Conservation (phyloP, 2,329 filamentous ascomycete species). For the Aspergillus quadrilineatus region DNA sequence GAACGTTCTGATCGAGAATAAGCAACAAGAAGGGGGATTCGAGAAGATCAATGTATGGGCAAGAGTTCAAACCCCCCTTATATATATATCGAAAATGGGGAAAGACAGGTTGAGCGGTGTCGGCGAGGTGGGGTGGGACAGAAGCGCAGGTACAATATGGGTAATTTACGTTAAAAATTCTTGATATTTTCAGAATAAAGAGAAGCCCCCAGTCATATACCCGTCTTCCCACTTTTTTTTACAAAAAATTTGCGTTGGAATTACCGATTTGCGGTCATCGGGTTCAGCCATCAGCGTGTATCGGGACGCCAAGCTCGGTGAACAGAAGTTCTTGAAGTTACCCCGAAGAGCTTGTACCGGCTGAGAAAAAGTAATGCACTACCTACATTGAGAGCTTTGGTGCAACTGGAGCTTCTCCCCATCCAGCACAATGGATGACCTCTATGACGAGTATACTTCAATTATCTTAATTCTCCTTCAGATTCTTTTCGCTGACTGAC, state of each 20-base stretch:
- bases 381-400: slow-evolving; percentile 12
- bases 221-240: neutral
- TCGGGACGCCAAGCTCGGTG: slow-evolving; percentile 13
- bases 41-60: neutral
- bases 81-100: slow-evolving; percentile 9
- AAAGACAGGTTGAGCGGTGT: slow-evolving; percentile 2
- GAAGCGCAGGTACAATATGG: neutral
- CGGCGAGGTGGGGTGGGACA: slow-evolving; percentile 5
- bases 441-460: slow-evolving; percentile 80
- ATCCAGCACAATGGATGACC: slow-evolving; percentile 73
- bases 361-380: slow-evolving; percentile 19
- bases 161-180: neutral
- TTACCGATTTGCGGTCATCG: neutral
- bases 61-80: slow-evolving; percentile 6
- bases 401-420: slow-evolving; percentile 11
- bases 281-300: neutral
- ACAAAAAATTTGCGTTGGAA: neutral
- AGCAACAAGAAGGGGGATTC: neutral
- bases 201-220: neutral
- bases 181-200: neutral
- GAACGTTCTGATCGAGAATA: neutral
- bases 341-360: slow-evolving; percentile 12
- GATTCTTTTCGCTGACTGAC: slow-evolving; percentile 13
- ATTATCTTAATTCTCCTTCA: neutral
- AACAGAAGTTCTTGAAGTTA: slow-evolving; percentile 12